Conservation (phyloP, 306 rosid genomes). For the Biancaea sappan region DNA sequence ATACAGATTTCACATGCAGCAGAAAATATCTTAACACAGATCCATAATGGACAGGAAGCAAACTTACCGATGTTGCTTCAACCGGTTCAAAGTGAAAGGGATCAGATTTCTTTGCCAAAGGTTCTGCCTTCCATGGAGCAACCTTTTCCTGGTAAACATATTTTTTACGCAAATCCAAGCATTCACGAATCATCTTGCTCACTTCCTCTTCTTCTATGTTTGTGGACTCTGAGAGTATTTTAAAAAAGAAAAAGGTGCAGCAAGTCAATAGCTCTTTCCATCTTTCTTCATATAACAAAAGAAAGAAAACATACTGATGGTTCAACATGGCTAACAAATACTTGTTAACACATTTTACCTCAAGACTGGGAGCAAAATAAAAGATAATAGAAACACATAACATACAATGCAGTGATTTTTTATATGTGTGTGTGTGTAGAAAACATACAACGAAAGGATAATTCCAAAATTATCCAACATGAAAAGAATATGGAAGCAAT, state of each 20-base stretch:
- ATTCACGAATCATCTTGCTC: slow-evolving; percentile 50
- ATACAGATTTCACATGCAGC: slow-evolving; percentile 20
- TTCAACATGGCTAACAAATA: background rate
- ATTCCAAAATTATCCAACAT: background rate
- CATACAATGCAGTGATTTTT: background rate
- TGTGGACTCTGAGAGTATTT: slow-evolving; percentile 40
- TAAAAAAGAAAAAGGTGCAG: slow-evolving; percentile 19
- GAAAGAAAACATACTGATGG: background rate
- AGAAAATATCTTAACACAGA: slow-evolving; percentile 23
- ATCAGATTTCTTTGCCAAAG: slow-evolving; percentile 40
- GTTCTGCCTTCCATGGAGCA: slow-evolving; percentile 46
- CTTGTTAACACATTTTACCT: background rate
- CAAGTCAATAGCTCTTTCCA: background rate
- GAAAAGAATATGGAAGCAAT: background rate
- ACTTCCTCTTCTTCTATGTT: slow-evolving; percentile 56
- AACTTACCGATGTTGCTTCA: slow-evolving; percentile 49
- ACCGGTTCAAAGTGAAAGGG: slow-evolving; percentile 53
- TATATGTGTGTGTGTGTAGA: too few species aligned
- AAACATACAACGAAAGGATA: background rate
- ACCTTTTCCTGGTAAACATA: slow-evolving; percentile 51
- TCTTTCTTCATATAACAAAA: background rate
- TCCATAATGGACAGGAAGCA: slow-evolving; percentile 27
- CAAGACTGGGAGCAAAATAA: background rate
- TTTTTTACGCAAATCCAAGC: slow-evolving; percentile 51
- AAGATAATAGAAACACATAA: background rate